Conservation (phyloP, 805 yeast species). For the Teunomyces pallodes region DNA sequence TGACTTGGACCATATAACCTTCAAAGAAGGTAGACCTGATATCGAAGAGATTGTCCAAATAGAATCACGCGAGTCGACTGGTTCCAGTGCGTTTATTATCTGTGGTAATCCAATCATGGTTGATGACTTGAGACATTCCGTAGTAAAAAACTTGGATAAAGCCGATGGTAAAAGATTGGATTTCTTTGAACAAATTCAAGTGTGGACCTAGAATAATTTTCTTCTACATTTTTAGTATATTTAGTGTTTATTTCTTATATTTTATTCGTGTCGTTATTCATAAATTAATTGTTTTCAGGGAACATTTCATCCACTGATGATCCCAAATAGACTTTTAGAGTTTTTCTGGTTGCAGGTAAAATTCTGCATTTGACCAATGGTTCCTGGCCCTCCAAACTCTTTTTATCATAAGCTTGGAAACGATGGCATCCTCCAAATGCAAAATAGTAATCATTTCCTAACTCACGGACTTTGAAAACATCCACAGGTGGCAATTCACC, state of each 20-base stretch:
- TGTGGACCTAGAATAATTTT: conserved; percentile 47
- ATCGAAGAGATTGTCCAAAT: conserved; percentile 35
- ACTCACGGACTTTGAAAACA: conserved; percentile 63
- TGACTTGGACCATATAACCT: conserved; percentile 15
- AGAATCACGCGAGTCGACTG: conserved; percentile 35
- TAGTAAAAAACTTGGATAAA: conserved; percentile 40
- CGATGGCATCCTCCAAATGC: conserved; percentile 93
- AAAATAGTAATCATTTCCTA: conserved; percentile 62
- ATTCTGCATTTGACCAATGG: conserved; percentile 64
- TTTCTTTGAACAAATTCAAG: conserved; percentile 71
- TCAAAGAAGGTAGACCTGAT: conserved; percentile 43
- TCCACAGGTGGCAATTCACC: conserved; percentile 84
- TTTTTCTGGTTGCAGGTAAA: conserved; percentile 71
- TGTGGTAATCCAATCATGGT: conserved; percentile 65
- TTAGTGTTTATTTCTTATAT: neutral
- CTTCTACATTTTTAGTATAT: neutral
- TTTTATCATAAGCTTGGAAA: conserved; percentile 76
- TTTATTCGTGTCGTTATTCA: neutral
- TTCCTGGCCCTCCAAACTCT: conserved; percentile 28
- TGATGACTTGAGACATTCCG: conserved; percentile 51
- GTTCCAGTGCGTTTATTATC: conserved; percentile 51
- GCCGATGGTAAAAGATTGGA: conserved; percentile 50
- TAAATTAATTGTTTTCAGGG: conserved; percentile 2
- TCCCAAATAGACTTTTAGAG: conserved; percentile 69
- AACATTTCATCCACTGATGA: conserved; percentile 57